phyloP scores from a whole-genome alignment of 495 filamentous ascomycete species.

The Penicillium angulare region DNA sequence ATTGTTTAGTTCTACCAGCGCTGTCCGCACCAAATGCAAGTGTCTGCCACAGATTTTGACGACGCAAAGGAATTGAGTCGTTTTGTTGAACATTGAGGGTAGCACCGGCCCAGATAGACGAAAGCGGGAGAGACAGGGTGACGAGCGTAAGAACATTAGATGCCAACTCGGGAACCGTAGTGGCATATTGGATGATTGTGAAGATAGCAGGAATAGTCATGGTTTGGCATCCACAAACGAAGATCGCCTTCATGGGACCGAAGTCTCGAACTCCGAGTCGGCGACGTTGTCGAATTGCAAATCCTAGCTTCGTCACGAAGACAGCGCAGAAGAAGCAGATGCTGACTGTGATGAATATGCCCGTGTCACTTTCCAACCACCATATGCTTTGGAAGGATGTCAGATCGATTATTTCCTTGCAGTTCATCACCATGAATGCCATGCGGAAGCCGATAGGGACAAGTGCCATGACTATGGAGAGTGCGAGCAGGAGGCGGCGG shows the following conservation, averaged over 20 bases:
- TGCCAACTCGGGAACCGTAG: slow-evolving; percentile 54
- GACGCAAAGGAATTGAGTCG: slow-evolving; percentile 4
- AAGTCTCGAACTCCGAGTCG: slow-evolving; percentile 58
- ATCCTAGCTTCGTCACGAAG: slow-evolving; percentile 69
- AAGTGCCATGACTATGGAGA: slow-evolving; percentile 54
- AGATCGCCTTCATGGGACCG: slow-evolving; percentile 68
- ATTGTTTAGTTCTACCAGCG: slow-evolving; percentile 16
- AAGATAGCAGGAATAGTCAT: slow-evolving; percentile 82
- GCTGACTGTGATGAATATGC: slow-evolving; percentile 58
- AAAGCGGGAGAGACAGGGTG: slow-evolving; percentile 73
- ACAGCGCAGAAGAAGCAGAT: slow-evolving; percentile 75
- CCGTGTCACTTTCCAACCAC: slow-evolving; percentile 52
- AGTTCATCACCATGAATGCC: slow-evolving; percentile 56
- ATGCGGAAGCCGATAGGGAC: slow-evolving; percentile 60
- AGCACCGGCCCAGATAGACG: slow-evolving; percentile 70
- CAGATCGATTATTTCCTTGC: slow-evolving; percentile 44
- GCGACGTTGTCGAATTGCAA: slow-evolving; percentile 56
- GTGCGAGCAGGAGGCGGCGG: slow-evolving; percentile 38
- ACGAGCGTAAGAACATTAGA: slow-evolving; percentile 66
- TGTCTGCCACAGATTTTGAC: slow-evolving; percentile 29
- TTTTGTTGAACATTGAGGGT: slow-evolving; percentile 29
- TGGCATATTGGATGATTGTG: slow-evolving; percentile 59
- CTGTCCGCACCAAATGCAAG: slow-evolving; percentile 19
- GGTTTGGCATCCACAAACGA: slow-evolving; percentile 73
- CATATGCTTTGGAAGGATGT: slow-evolving; percentile 8